phyloP scores from a whole-genome alignment of 345 rosid genomes.

The Citrus sp. region DNA sequence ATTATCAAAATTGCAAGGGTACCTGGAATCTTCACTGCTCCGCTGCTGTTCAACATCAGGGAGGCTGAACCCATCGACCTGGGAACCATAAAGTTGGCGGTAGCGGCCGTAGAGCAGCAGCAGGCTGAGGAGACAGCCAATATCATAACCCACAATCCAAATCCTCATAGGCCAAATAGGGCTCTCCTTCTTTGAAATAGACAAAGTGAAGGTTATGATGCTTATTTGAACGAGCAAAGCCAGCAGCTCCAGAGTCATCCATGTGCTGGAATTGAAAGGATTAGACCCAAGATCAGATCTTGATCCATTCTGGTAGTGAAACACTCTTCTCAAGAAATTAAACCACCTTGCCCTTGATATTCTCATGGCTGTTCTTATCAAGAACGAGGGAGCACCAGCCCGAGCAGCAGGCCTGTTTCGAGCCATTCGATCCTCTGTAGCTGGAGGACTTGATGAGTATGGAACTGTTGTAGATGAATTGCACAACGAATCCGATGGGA shows the following conservation, averaged over 20 bases:
- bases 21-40: slow-evolving; percentile 78
- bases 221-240: slow-evolving; percentile 65
- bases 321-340: slow-evolving; percentile 84
- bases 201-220: slow-evolving; percentile 60
- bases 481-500: slow-evolving; percentile 46
- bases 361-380: slow-evolving; percentile 69
- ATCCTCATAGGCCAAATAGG: slow-evolving; percentile 94
- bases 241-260: slow-evolving; percentile 89
- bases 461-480: slow-evolving; percentile 36
- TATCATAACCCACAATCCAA: slow-evolving; percentile 83
- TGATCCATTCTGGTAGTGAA: slow-evolving; percentile 93
- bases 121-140: slow-evolving; percentile 73
- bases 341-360: slow-evolving; percentile 96
- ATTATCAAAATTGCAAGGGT: not conserved
- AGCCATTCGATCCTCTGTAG: slow-evolving; percentile 25
- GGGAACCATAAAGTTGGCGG: slow-evolving; percentile 38
- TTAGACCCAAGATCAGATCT: slow-evolving; percentile 84
- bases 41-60: slow-evolving; percentile 77
- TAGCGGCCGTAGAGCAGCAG: slow-evolving; percentile 76
- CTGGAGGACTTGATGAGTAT: slow-evolving; percentile 41
- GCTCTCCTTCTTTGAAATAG: slow-evolving; percentile 62
- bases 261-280: slow-evolving; percentile 80
- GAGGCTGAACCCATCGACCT: slow-evolving; percentile 46
- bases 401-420: slow-evolving; percentile 50
- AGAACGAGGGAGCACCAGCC: slow-evolving; percentile 35